Evolutionary conservation across 331 rosid species (phyloP), one percentile per base, ranked within the genome.

Genomic region (Saraca asoca): DNA sequence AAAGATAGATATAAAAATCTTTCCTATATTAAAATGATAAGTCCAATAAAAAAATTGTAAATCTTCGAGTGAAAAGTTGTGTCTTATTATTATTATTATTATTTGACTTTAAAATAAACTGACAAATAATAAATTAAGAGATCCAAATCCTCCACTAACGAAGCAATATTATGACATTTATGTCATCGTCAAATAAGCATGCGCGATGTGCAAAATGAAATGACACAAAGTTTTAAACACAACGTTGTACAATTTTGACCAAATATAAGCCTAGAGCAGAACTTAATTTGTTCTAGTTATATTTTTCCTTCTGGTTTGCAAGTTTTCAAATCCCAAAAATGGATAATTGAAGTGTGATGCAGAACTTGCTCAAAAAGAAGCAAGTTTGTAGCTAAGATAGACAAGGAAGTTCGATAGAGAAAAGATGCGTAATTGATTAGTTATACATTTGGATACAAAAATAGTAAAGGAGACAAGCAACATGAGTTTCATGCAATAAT

Each of bases 171-270:
- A 82, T 83, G 90, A 77, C 88, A 81, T 37, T 37, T 20, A 49
- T 75, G 91, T 81, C 84, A 83, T 81, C 77, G 45, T 81, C 84
- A 78, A 78, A 72, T 13, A 34, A 70, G 72, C 78, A 80, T 58
- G 80, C 84, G 78, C 29, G 73, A 50, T 39, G 31, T 3, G 31
- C 31, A 24, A 24, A 24, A 24, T 24, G 31, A 24, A 17, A 42
- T 64, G 77, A 76, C 76, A 62, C 79, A 67, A 67, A 71, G 78
- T 78, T 59, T 70, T 33, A n/a, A n/a, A n/a, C n/a, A n/a, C n/a
- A n/a, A n/a, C n/a, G n/a, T n/a, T n/a, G n/a, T n/a, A n/a, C n/a
- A n/a, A n/a, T 62, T 62, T 65, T 33, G 65, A 70, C 52, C 68
- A 19, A n/a, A 33, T 9, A 6, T 39, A 6, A 57, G 6, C 68